Evolutionary conservation across 2,329 filamentous ascomycete species (phyloP), one percentile per base, ranked within the genome.

Genomic region (Chaetothyriales sp.): DNA sequence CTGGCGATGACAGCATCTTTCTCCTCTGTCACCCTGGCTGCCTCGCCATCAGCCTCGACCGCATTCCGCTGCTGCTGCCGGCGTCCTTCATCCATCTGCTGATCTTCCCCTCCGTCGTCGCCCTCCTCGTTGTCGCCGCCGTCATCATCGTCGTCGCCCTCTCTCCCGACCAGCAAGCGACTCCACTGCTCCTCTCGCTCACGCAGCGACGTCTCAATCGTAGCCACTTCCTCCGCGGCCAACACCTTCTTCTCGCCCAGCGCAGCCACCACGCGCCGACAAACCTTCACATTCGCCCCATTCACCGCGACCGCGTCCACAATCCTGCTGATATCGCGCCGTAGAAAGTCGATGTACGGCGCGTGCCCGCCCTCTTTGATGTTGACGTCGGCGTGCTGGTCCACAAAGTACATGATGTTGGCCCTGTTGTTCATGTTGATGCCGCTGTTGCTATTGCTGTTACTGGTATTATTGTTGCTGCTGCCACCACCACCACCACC

Each of bases 351-450:
- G 25, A 95, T 81, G 63, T 95, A 98, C 55, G 86, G 82, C 49
- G 77, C 70, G 60, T 92, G 81, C 4, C 56, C 56, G 56, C 80
- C 78, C 58, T 87, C 85, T 58, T 81, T 84, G 55, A 79, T 76
- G 19, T 87, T 85, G 69, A 87, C 76, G 64, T 96, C 90, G 64
- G 93, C 85, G 59, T 98, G 86, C 60, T 90, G 84, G 63, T 96
- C 90, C 63, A 98, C 84, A 68, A 98, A 98, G 69, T 94, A 98
- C 84, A 98, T 94, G 66, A 98, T 96, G 65, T 98, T 98, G 53
- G 92, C 93, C 54, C 90, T 78, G 48, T 83, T 94, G 68, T 98
- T 98, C 84, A 98, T 94, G 59, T 86, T 90, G 59, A 86, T 94
- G 18, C 55, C 53, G 18, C 78, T 39, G 32, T 12, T 15, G 8